phyloP scores from a whole-genome alignment of 306 rosid species.

The Dicorynia guianensis region DNA sequence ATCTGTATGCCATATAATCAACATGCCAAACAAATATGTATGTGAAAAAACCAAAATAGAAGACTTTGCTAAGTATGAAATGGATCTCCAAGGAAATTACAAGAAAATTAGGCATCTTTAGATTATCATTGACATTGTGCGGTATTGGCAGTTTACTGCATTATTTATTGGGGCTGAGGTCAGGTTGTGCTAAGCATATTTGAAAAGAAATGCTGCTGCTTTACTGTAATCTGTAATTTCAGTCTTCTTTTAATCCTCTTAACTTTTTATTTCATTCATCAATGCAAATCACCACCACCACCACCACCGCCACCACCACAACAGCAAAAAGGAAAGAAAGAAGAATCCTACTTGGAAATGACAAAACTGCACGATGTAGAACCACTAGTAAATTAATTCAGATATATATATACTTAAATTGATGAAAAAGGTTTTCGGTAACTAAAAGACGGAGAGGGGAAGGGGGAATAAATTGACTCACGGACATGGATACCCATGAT shows the following conservation, averaged over 20 bases:
- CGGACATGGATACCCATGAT: slow-evolving; percentile 8
- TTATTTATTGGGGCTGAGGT: background rate
- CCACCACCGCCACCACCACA: no score
- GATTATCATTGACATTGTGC: background rate
- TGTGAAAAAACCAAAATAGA: background rate
- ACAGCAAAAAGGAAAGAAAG: background rate
- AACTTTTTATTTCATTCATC: background rate
- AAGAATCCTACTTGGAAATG: background rate
- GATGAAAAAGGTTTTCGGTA: background rate
- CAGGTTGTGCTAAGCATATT: background rate
- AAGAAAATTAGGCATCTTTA: background rate
- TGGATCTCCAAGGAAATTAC: background rate
- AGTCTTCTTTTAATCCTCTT: no score
- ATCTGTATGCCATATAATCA: no score
- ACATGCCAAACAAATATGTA: background rate
- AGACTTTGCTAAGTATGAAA: background rate
- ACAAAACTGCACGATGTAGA: background rate
- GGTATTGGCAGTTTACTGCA: slow-evolving; percentile 19
- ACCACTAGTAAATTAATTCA: background rate
- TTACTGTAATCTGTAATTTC: background rate
- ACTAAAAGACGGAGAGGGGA: background rate
- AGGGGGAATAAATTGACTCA: slow-evolving; percentile 22
- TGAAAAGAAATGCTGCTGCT: background rate
- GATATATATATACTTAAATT: background rate
- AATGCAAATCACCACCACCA: background rate